phyloP scores from a whole-genome alignment of 2,329 filamentous ascomycete genomes.

The Davidsoniella neocaledoniae region DNA sequence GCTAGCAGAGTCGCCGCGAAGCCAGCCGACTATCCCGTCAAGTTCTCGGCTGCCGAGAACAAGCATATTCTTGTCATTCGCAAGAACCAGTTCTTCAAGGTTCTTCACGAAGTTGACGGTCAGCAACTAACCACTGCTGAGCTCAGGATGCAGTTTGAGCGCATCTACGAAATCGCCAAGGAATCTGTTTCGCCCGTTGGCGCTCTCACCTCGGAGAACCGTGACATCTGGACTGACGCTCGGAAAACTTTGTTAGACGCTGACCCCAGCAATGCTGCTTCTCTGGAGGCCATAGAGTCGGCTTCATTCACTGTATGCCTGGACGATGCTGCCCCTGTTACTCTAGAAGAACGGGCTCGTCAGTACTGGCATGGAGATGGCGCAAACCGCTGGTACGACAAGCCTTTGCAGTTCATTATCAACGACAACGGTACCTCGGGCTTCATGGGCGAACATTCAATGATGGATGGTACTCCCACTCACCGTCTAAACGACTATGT shows the following conservation, averaged over 20 bases:
- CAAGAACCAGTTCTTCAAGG: slow-evolving; percentile 97
- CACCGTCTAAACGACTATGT: slow-evolving; percentile 93
- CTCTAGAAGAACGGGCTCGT: slow-evolving; percentile 84
- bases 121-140: slow-evolving; percentile 77
- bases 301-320: slow-evolving; percentile 85
- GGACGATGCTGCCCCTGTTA: slow-evolving; percentile 80
- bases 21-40: slow-evolving; percentile 66
- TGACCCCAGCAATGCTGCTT: slow-evolving; percentile 60
- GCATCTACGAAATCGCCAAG: slow-evolving; percentile 56
- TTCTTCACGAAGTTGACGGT: slow-evolving; percentile 64
- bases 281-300: slow-evolving; percentile 69
- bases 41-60: slow-evolving; percentile 58
- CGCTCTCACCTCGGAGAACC: slow-evolving; percentile 76
- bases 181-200: slow-evolving; percentile 61
- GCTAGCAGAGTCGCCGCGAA: slow-evolving; percentile 68
- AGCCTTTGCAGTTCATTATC: slow-evolving; percentile 93
- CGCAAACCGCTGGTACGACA: slow-evolving; percentile 92
- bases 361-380: slow-evolving; percentile 99
- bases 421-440: slow-evolving; percentile 96
- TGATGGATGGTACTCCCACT: slow-evolving; percentile 99
- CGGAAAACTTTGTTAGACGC: slow-evolving; percentile 58
- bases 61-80: slow-evolving; percentile 80
- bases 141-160: slow-evolving; percentile 76
- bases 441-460: slow-evolving; percentile 97
- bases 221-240: slow-evolving; percentile 81